Conservation (phyloP, 495 filamentous ascomycete genomes). For the Talaromyces adpressus region DNA sequence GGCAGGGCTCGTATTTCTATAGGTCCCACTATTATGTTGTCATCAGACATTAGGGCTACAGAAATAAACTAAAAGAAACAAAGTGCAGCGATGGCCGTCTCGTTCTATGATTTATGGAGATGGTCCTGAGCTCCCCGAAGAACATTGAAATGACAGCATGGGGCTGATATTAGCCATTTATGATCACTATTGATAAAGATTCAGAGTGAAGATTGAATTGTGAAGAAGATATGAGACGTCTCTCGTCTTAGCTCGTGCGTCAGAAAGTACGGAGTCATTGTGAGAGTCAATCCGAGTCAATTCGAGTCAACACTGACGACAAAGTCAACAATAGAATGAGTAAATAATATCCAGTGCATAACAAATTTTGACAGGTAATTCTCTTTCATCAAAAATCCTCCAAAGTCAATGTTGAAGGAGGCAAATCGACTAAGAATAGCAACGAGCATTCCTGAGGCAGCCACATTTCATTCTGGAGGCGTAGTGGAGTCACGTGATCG, state of each 20-base stretch:
- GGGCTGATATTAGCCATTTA: too few relatives aligned
- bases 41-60: background rate
- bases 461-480: background rate
- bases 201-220: background rate
- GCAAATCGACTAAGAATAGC: background rate
- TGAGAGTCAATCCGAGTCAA: background rate
- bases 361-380: background rate
- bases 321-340: background rate
- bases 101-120: background rate
- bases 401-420: background rate
- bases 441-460: background rate
- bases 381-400: background rate
- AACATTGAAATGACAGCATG: too few relatives aligned
- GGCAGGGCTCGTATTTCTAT: background rate
- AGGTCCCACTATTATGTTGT: background rate
- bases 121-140: background rate
- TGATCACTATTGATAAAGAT: background rate
- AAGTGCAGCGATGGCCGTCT: background rate
- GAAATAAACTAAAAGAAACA: background rate
- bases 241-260: background rate
- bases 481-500: constrained; percentile 23
- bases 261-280: background rate
- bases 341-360: background rate
- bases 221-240: background rate
- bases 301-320: background rate